These are phyloP conservation scores for Rhizopus microsporus DNA, from an alignment of 371 early-diverging fungal species.

Conservation along the genomic window DNA sequence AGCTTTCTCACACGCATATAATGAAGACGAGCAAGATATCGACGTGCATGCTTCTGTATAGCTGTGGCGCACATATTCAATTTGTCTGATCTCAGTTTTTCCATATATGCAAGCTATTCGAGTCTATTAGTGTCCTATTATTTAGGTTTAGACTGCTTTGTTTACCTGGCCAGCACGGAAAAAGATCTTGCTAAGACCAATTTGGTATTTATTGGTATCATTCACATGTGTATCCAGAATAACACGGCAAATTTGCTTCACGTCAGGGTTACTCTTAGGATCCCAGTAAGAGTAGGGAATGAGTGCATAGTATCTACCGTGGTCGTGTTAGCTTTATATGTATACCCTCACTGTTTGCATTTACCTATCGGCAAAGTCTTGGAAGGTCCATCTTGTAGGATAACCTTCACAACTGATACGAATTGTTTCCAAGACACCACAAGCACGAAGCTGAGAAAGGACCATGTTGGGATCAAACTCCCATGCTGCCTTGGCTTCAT, in stretches of 20 bases:
- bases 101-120: constrained; percentile 80
- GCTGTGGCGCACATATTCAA: constrained; percentile 74
- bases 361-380: constrained; percentile 84
- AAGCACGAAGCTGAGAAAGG: constrained; percentile 94
- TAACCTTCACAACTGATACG: constrained; percentile 98
- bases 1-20: constrained; percentile 62
- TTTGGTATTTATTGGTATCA: constrained; percentile 88
- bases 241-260: constrained; percentile 52
- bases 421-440: constrained; percentile 99
- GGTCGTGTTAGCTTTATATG: neutral
- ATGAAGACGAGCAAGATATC: constrained; percentile 66
- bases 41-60: constrained; percentile 89
- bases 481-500: constrained; percentile 89
- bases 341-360: neutral
- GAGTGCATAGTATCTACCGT: constrained; percentile 82
- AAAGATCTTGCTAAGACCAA: constrained; percentile 98
- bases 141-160: neutral
- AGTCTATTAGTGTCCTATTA: neutral
- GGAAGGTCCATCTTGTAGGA: constrained; percentile 90
- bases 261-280: constrained; percentile 44
- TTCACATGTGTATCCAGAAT: constrained; percentile 74
- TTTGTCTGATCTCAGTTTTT: constrained; percentile 84
- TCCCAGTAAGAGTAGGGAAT: constrained; percentile 72
- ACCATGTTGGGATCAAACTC: constrained; percentile 93
- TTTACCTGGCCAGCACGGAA: constrained; percentile 92